Base-by-base conservation (phyloP, 208 protist genomes). In the Trypanosoma melophagium region DNA sequence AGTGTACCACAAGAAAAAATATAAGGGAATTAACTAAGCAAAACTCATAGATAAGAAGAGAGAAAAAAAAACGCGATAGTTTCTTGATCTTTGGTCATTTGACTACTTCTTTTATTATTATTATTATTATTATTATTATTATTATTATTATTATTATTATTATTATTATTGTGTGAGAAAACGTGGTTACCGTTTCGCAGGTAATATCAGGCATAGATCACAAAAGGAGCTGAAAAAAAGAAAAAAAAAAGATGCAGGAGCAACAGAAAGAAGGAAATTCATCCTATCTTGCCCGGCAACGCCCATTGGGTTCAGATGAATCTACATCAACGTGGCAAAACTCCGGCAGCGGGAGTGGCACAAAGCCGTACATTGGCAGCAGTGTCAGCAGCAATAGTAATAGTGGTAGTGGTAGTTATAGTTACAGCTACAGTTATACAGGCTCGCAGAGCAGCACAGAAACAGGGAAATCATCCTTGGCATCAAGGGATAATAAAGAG, bases 341-440 rank as follows among this genome's bases (percentile, higher is more conserved):
- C 28, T 7, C 28, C 28, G 28, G 3, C 28, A 7, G 3, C 5
- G 28, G 28, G 1, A 35, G 28, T 35, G 28, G 5, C 28, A 35
- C 28, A 35, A 35, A 35, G 28, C 28, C 28, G 5, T 35, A 35
- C 28, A 5, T 35, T 35, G 28, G 28, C 28, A 35, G 28, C 28
- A 35, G 28, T 5, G 28, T 1, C 28, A 35, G 28, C 5, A 35
- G 5, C 5, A 35, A 5, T 35, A 35, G 55, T 44, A 28, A 59
- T 44, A 52, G 17, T 35, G 21, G 49, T 52, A 47, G 50, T 58
- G n/a, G 77, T 24, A 53, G 28, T 44, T 60, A 80, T 57, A 60
- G 38, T 16, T 62, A 69, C 53, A 69, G 60, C 67, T 74, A 80
- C 47, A 76, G 76, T 28, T 79, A 83, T 62, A 65, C 51, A n/a